These are phyloP conservation scores for Gonapodya sp. DNA, from an alignment of 192 early-diverging fungal genomes.

Conservation along the genomic window DNA sequence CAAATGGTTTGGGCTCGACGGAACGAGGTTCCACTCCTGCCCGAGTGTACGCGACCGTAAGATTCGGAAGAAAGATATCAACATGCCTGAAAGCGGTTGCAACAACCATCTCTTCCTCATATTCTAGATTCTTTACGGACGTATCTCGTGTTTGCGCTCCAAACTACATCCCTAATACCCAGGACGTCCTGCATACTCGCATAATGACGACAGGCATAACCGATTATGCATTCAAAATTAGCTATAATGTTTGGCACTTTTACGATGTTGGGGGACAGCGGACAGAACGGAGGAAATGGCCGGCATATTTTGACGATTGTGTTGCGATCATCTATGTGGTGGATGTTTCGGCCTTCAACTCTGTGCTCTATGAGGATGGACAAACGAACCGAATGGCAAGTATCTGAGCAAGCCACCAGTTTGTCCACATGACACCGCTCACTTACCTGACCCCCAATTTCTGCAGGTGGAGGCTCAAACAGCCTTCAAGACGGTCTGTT, in stretches of 20 bases:
- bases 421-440: not conserved
- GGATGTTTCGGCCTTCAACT: conserved; percentile 54
- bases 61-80: too few relatives aligned
- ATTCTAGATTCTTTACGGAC: conserved; percentile 33
- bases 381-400: conserved; percentile 40
- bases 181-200: conserved; percentile 59
- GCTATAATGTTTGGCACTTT: conserved; percentile 21
- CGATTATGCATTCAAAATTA: conserved; percentile 53
- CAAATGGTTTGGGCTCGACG: not conserved
- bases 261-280: conserved; percentile 68
- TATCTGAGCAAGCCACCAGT: not conserved
- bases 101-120: too few relatives aligned
- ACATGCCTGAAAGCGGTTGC: too few relatives aligned
- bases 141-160: conserved; percentile 34
- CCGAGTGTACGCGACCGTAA: not conserved
- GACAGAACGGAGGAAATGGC: conserved; percentile 53
- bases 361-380: conserved; percentile 51
- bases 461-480: conserved; percentile 15
- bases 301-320: conserved; percentile 62
- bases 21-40: not conserved
- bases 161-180: conserved; percentile 49
- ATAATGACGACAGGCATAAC: conserved; percentile 62
- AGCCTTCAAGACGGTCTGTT: conserved; percentile 26
- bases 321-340: conserved; percentile 61
- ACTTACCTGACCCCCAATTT: not conserved